phyloP scores from a whole-genome alignment of 2,329 filamentous ascomycete genomes.

The Penicillium sp. region DNA sequence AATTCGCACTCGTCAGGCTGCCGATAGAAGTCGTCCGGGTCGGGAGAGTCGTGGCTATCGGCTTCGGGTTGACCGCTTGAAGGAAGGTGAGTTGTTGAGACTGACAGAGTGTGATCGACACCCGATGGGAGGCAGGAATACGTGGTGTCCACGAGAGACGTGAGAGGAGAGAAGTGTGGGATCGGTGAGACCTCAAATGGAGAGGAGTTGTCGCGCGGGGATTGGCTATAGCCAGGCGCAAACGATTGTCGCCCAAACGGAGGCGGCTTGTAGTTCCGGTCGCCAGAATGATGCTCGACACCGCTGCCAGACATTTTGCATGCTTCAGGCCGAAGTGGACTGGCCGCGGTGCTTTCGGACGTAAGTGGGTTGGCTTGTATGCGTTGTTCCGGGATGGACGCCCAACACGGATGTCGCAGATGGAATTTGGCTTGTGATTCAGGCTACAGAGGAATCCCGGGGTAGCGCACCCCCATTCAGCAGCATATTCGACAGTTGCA shows the following conservation, averaged over 20 bases:
- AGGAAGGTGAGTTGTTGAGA: constrained; percentile 22
- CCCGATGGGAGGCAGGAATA: constrained; percentile 24
- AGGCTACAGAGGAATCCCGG: constrained; percentile 38
- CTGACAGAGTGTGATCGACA: constrained; percentile 14
- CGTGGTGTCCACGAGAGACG: constrained; percentile 23
- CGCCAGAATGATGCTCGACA: constrained; percentile 39
- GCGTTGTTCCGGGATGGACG: constrained; percentile 38
- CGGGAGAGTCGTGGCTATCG: constrained; percentile 30
- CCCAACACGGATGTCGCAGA: constrained; percentile 34
- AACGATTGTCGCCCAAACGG: constrained; percentile 32
- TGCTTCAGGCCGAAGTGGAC: constrained; percentile 32
- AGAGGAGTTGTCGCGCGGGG: constrained; percentile 18
- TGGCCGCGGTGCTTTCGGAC: constrained; percentile 29
- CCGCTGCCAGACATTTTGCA: constrained; percentile 44
- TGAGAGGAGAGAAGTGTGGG: constrained; percentile 21
- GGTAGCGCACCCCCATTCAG: constrained; percentile 34
- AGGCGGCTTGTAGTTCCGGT: constrained; percentile 29
- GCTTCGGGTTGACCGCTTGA: constrained; percentile 11
- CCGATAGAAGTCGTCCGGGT: constrained; percentile 52
- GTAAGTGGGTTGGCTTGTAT: constrained; percentile 30
- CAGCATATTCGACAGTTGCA: constrained; percentile 33
- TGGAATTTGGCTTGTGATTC: constrained; percentile 23
- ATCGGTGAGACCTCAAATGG: constrained; percentile 29
- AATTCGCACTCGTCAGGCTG: constrained; percentile 37
- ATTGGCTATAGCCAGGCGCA: constrained; percentile 22